Percentiles rank a stretch among this genome's conserved stretches.
These are phyloP conservation scores for Plantago ovata DNA, from an alignment of 257 asterid genomes.

Conservation along the genomic window DNA sequence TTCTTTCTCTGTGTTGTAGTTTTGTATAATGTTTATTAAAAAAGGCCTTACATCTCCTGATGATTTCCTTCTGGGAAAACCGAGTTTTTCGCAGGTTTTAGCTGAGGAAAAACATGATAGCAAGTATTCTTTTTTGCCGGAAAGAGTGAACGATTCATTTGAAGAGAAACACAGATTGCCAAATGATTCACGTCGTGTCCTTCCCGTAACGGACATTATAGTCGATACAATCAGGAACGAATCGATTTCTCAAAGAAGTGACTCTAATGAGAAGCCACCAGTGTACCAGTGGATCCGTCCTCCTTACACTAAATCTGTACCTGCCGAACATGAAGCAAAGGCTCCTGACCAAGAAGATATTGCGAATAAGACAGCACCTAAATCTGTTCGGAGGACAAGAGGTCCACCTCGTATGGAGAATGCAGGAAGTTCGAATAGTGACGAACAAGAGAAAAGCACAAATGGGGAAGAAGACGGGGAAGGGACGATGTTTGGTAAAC, in stretches of 20 bases:
- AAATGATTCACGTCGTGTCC: background rate
- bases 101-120: slow-evolving; percentile 20
- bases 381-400: slow-evolving; percentile 47
- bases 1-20: background rate
- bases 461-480: slow-evolving; percentile 36
- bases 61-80: slow-evolving; percentile 1
- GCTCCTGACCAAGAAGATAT: slow-evolving; percentile 10
- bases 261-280: slow-evolving; percentile 19
- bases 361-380: slow-evolving; percentile 21
- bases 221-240: slow-evolving; percentile 22
- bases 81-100: slow-evolving; percentile 31
- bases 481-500: slow-evolving; percentile 50
- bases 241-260: slow-evolving; percentile 27
- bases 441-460: slow-evolving; percentile 1
- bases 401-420: slow-evolving; percentile 22
- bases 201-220: slow-evolving; percentile 33
- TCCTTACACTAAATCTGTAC: slow-evolving; percentile 44
- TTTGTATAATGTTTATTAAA: too few relatives aligned
- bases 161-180: slow-evolving; percentile 1
- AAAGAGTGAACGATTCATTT: background rate
- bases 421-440: background rate
- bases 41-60: too few relatives aligned
- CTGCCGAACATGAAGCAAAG: slow-evolving; percentile 16
- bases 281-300: slow-evolving; percentile 33
- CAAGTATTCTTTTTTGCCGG: background rate